Evolutionary conservation across 2,329 filamentous ascomycete genomes (phyloP), one percentile per base, ranked within the genome.

Genomic region (Arthrobotrys sinensis): DNA sequence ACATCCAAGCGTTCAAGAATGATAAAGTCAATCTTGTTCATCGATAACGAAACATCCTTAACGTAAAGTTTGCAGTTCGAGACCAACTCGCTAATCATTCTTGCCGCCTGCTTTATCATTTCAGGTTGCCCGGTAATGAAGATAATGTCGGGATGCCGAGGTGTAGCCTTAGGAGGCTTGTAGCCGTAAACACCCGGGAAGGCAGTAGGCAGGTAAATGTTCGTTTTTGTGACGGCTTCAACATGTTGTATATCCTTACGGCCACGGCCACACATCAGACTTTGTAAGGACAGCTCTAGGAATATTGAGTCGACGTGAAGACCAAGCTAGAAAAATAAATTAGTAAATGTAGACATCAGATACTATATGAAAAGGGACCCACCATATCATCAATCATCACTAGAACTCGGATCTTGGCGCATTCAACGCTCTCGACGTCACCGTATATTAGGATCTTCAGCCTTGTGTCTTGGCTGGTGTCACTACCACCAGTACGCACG

Each of bases 231-330:
- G 32, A 92, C 90, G 12, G 96, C 97, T 85, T 99, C 96, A 83
- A 99, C 97, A 82, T 96, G 87, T 86, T 98, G 98, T 86, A 99
- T 97, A 84, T 97, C 97, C 87, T 97, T 97, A 81, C 96, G 90
- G 81, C 94, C 95, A 60, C 96, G 92, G 60, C 96, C 96, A 84
- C 94, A 97, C 62, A 98, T 91, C 69, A 97, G 88, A 73, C 94
- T 96, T 84, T 99, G 96, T 83, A 97, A 89, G 28, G 93, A 93
- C 62, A 95, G 86, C 81, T 97, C 94, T 76, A 97, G 88, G 83
- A 92, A 92, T 82, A 94, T 90, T 57, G 88, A 90, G 84, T 97
- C 94, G 67, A 96, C 91, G 72, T 90, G 86, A 80, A 91, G 90
- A 69, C 90, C 90, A 78, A 93, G 90, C 91, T 92, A 83, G 73